Conservation (phyloP, 129 eudicot species). For the Kitagawia praeruptora region DNA sequence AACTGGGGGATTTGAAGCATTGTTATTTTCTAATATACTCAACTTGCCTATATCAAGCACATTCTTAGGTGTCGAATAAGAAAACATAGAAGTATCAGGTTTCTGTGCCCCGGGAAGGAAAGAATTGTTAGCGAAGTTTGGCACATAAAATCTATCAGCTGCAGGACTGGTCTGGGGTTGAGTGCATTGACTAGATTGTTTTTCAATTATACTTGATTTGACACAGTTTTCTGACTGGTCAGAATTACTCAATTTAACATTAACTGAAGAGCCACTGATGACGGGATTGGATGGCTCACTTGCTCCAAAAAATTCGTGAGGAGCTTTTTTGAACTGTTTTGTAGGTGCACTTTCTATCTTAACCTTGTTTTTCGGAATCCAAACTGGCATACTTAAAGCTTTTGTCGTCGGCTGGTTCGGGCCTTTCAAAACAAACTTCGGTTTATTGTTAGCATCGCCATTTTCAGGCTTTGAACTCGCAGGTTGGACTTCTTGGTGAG, state of each 20-base stretch:
- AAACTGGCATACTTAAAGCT: constrained; percentile 10
- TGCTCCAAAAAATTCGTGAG: constrained; percentile 24
- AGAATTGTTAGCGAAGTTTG: constrained; percentile 5
- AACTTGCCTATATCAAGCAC: constrained; percentile 13
- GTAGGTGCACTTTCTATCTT: constrained; percentile 9
- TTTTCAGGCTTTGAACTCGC: background rate
- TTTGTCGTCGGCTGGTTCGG: constrained; percentile 9
- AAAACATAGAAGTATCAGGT: constrained; percentile 16
- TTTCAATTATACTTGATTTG: constrained; percentile 2
- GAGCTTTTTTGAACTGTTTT: constrained; percentile 20
- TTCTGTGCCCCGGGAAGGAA: constrained; percentile 7
- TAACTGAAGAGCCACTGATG: constrained; percentile 10
- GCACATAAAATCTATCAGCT: constrained; percentile 2
- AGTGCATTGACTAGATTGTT: background rate
- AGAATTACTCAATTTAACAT: background rate
- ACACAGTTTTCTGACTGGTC: constrained; percentile 11
- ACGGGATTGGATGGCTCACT: constrained; percentile 13
- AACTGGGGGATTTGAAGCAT: background rate
- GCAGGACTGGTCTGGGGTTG: constrained; percentile 9
- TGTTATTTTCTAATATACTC: background rate
- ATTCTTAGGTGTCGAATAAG: background rate
- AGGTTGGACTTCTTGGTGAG: constrained; percentile 4
- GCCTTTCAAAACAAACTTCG: background rate
- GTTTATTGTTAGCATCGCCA: background rate
- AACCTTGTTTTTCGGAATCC: constrained; percentile 13